Evolutionary conservation across 345 rosid genomes (phyloP), one percentile per base, ranked within the genome.

Genomic region (Trapa bicornis): DNA sequence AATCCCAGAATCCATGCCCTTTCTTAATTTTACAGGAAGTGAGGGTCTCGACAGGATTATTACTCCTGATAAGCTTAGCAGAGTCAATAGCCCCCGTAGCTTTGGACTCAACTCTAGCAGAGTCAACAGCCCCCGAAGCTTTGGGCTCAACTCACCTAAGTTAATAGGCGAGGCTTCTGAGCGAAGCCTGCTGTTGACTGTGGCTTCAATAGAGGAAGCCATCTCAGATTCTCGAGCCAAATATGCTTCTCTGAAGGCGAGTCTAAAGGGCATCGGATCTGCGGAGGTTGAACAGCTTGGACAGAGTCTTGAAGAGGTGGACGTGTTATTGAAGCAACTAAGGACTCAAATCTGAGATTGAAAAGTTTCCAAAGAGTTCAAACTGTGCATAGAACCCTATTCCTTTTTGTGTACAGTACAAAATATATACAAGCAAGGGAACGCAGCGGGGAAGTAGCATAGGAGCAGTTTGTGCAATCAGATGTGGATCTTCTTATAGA

Each of bases 41-140:
- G 91, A 85, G 67, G 85, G 99, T 29, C 82, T 94, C 41, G 93
- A 89, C 76, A 86, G 82, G 73, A 85, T 94, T 61, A 85, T 87
- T 78, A 78, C 91, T 29, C 79, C 91, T 14, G 78, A 71, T 36
- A 83, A 74, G 65, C 83, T 22, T 22, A 22, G 29, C 29, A 22
- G 29, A 22, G 29, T 22, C 29, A 22, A 22, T 22, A 22, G 29
- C 29, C 29, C 29, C 29, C 29, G 29, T 22, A 22, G 29, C 29
- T 22, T 22, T 22, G 29, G 29, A 22, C 29, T 22, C 29, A 22
- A 22, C 29, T 22, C 75, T 9, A 80, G 85, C 75, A 68, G 80
- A 69, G 79, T 70, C 14, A 76, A 70, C 66, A 83, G 76, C 76
- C 78, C 81, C 64, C 58, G 75, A 71, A 82, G 80, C 53, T 63